phyloP scores from a whole-genome alignment of 1,284 basidiomycete genomes.

The Cutaneotrichosporon curvatum region DNA sequence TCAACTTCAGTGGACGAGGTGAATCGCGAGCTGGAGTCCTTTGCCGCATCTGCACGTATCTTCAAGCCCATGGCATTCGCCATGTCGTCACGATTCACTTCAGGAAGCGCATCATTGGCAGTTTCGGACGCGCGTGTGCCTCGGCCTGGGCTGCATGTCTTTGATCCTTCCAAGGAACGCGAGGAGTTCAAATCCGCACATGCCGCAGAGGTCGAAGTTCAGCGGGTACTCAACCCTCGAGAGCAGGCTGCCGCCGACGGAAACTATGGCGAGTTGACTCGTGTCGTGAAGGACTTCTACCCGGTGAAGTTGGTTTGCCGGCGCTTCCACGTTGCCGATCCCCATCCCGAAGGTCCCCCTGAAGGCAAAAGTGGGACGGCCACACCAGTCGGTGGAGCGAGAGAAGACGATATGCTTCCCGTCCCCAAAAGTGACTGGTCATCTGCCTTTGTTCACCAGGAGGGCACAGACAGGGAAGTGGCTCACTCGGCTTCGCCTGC shows the following conservation, averaged over 20 bases:
- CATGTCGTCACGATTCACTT: slow-evolving; percentile 88
- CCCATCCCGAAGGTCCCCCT: slow-evolving; percentile 52
- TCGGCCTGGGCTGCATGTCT: slow-evolving; percentile 65
- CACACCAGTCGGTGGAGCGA: slow-evolving; percentile 5
- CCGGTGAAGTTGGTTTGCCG: slow-evolving; percentile 81
- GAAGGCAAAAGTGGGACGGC: slow-evolving; percentile 6
- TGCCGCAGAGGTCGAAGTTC: slow-evolving; percentile 47
- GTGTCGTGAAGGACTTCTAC: slow-evolving; percentile 66
- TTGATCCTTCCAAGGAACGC: slow-evolving; percentile 46
- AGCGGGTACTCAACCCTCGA: slow-evolving; percentile 58
- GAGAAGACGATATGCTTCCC: no score
- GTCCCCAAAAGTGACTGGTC: background rate
- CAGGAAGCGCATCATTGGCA: slow-evolving; percentile 54
- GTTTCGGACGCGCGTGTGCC: slow-evolving; percentile 53
- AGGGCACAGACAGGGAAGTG: slow-evolving; percentile 13
- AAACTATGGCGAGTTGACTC: slow-evolving; percentile 79
- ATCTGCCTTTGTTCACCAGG: slow-evolving; percentile 35
- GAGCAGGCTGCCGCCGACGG: slow-evolving; percentile 73
- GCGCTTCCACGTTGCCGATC: slow-evolving; percentile 87
- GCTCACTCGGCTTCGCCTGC: background rate
- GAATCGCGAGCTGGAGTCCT: slow-evolving; percentile 76
- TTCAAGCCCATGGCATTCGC: slow-evolving; percentile 88
- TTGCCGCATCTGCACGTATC: slow-evolving; percentile 74
- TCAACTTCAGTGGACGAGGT: slow-evolving; percentile 61
- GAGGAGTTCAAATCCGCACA: slow-evolving; percentile 31